Evolutionary conservation across 768 basidiomycete species (phyloP), one percentile per base, ranked within the genome.

Genomic region (Hydnomerulius pinastri): DNA sequence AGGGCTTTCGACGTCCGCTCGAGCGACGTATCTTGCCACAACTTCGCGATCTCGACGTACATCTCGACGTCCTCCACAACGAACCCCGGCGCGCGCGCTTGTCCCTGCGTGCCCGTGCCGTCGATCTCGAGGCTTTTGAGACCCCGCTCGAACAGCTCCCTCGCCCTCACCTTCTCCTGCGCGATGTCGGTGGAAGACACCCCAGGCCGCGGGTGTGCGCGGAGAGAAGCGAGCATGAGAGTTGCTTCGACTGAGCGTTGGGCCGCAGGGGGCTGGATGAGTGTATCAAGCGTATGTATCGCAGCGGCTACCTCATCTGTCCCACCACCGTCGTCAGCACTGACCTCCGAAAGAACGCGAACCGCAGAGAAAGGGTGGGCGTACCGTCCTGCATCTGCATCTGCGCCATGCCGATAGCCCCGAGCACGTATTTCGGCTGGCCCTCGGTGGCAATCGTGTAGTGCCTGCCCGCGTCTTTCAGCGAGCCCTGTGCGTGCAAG

Each of bases 201-300:
- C 43, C 88, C 91, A 2, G 89, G 89, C 48, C 93, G 82, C 4
- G 87, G 84, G 64, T 83, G 79, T 0, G 88, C 85, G n/a, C 92
- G 84, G 7, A 99, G 79, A 2, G 92, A 90, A 4, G 94, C 96
- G 33, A 97, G 85, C 71, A 95, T 86, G 13, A 88, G 87, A 8
- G 83, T 86, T 3, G 93, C 93, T 73, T 98, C 95, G 4, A 89
- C 67, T 1, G 86, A 88, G 24, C 81, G 76, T 46, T 81, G 84
- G 10, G 78, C 69, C 50, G 82, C 83, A 0, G 85, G 82, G 6
- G 80, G 73, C 55, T 89, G 84, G 23, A 92, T 71, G 29, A 93
- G 74, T 1, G 80, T 85, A 57, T 95, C 92, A 9, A 92, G 79
- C 0, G 87, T 87, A 62, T 92, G 88, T 39, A 93, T 90, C 11